phyloP scores from a whole-genome alignment of 495 filamentous ascomycete genomes.

The Penicillium malachiteum region DNA sequence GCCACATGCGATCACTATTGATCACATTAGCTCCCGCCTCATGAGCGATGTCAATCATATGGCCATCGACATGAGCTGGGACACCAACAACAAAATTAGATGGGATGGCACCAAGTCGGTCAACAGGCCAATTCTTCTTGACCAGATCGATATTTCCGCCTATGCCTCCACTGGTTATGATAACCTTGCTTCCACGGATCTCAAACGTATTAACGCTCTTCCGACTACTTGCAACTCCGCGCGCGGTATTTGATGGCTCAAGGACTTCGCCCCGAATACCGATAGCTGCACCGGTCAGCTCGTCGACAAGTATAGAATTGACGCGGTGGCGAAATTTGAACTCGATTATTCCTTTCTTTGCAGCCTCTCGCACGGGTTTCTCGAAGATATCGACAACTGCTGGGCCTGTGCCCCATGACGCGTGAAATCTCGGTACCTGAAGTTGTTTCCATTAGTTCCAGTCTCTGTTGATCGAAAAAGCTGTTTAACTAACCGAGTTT shows the following conservation, averaged over 20 bases:
- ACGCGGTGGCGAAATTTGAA: constrained; percentile 6
- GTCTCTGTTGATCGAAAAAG: background rate
- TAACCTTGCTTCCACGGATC: background rate
- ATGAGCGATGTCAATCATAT: constrained; percentile 4
- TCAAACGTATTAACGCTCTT: background rate
- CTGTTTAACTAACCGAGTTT: constrained; percentile 1
- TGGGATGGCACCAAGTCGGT: constrained; percentile 1
- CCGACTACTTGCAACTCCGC: constrained; percentile 3
- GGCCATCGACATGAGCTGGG: constrained; percentile 3
- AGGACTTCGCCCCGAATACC: background rate
- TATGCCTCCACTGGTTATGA: constrained; percentile 4
- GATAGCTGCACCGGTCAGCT: background rate
- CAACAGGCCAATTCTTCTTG: constrained; percentile 7
- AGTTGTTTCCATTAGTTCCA: background rate
- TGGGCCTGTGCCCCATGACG: constrained; percentile 4
- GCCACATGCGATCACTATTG: constrained; percentile 6
- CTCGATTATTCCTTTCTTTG: background rate
- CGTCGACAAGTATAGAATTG: constrained; percentile 1
- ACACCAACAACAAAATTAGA: constrained; percentile 4
- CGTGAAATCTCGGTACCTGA: constrained; percentile 4
- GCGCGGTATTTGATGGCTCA: constrained; percentile 1
- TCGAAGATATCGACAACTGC: constrained; percentile 2
- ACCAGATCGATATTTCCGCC: constrained; percentile 2
- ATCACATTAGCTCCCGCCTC: constrained; percentile 4
- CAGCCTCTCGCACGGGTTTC: constrained; percentile 5